Evolutionary conservation across 768 basidiomycete species (phyloP).

Genomic region (Roridomyces roridus): DNA sequence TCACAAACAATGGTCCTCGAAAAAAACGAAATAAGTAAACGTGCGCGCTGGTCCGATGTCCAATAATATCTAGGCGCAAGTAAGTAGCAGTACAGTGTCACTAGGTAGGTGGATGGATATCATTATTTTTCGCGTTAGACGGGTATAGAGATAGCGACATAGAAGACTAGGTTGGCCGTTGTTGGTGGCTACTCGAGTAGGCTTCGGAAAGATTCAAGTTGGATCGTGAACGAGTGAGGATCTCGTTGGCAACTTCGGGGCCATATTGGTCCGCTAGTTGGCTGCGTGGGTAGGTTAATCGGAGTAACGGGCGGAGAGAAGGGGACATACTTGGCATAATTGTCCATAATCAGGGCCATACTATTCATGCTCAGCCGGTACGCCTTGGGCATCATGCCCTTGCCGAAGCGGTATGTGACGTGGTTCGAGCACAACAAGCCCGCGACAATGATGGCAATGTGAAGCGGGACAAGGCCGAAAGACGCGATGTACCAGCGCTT

Average conservation of each 20-base stretch:
- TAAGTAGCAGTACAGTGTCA: not conserved
- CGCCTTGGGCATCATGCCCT: constrained; percentile 87
- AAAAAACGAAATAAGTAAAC: no score
- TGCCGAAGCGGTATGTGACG: constrained; percentile 86
- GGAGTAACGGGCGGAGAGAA: not conserved
- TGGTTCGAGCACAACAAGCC: constrained; percentile 81
- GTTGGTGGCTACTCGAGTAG: constrained; percentile 5
- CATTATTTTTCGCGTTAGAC: not conserved
- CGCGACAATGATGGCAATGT: constrained; percentile 66
- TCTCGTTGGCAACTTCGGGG: constrained; percentile 63
- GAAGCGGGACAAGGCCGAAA: constrained; percentile 73
- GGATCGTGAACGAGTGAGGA: constrained; percentile 61
- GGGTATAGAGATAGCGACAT: not conserved
- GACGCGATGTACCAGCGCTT: constrained; percentile 68
- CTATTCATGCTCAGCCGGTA: constrained; percentile 76
- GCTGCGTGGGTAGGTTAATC: constrained; percentile 37
- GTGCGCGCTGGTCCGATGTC: not conserved
- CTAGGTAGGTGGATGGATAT: not conserved
- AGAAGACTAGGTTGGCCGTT: constrained; percentile 1
- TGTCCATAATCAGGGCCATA: constrained; percentile 87
- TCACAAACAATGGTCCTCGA: no score
- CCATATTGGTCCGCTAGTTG: constrained; percentile 81
- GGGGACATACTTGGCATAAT: constrained; percentile 70
- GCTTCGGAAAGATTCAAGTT: constrained; percentile 45
- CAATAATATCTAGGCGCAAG: not conserved